Base-by-base conservation (phyloP, 768 basidiomycete genomes). In the Tylopilus subfusipes region DNA sequence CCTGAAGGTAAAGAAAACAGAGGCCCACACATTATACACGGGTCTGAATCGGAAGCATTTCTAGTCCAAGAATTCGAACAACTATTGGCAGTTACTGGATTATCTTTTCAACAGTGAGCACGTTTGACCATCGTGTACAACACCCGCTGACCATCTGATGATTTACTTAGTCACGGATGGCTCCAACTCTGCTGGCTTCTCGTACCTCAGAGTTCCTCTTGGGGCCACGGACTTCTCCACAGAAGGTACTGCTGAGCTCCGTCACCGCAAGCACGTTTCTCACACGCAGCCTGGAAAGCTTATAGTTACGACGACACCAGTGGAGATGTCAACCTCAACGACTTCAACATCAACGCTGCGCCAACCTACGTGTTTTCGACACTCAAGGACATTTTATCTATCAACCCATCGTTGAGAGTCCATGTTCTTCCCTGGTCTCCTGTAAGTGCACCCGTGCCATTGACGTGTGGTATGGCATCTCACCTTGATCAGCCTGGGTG, bases 171-270 rank as follows among this genome's bases (percentile, higher is more conserved):
- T 83, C 16, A 78, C 79, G 1, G 82, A 90, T 64, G 83, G 77
- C 1, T 78, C 78, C 12, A 74, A 81, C 52, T 76, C 80, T 7
- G 87, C 88, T 25, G 88, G 87, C 2, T 70, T 90, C 48, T 83
- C 82, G 40, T 86, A 85, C 61, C 69, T 90, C 46, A 80, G 88
- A 11, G 74, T 90, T 36, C 80, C 88, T 0, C 75, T 90, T 14
- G 88, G 88, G 14, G 84, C 88, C 5, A 80, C 85, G 4, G 88
- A 90, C 68, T 90, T 90, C 62, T 88, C 88, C 12, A 71, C 79
- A 3, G 73, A 61, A 4, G 58, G 86, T 85, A 53, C 43, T 76
- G n/a, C 29, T 30, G 27, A 22, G n/a, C 10, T 13, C 9, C 48
- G 34, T 46, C 39, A 40, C 33, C 16, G 14, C 12, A 21, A 48